Evolutionary conservation across 441 rosid species (phyloP).

Genomic region (Populus hybrid): DNA sequence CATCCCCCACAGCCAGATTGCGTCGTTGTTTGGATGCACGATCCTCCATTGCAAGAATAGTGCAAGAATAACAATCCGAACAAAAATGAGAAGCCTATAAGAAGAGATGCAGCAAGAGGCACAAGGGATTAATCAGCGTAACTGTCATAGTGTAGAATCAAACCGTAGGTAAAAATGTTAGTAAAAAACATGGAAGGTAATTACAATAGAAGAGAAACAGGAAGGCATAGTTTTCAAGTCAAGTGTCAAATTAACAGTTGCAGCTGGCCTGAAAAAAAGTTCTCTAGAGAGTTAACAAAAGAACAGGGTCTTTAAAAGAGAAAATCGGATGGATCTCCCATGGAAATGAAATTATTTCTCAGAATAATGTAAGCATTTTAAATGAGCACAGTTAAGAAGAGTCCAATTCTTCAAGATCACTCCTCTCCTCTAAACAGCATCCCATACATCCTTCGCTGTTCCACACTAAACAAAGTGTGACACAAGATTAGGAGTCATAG

Average conservation of each 20-base stretch:
- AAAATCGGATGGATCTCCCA: no score
- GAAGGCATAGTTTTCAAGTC: no score
- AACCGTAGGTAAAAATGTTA: background rate
- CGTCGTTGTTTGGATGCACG: conserved; percentile 52
- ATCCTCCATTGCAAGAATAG: conserved; percentile 79
- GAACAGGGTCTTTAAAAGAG: no score
- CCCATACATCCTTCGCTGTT: background rate
- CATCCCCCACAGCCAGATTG: conserved; percentile 95
- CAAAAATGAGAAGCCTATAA: conserved; percentile 69
- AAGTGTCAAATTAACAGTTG: no score
- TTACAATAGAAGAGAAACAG: no score
- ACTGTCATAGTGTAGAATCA: background rate
- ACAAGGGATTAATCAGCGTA: background rate
- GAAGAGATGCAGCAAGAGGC: conserved; percentile 4
- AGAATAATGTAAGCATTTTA: no score
- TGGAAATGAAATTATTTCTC: no score
- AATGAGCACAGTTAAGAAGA: background rate
- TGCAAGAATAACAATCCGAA: conserved; percentile 66
- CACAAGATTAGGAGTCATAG: background rate
- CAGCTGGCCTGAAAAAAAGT: no score
- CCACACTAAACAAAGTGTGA: background rate
- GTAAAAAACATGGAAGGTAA: background rate
- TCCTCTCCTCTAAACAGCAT: background rate
- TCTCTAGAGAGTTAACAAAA: no score
- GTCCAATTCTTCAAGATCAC: background rate